Evolutionary conservation across 148 eudicot genomes (phyloP).

Genomic region (Amaranthus cruentus): DNA sequence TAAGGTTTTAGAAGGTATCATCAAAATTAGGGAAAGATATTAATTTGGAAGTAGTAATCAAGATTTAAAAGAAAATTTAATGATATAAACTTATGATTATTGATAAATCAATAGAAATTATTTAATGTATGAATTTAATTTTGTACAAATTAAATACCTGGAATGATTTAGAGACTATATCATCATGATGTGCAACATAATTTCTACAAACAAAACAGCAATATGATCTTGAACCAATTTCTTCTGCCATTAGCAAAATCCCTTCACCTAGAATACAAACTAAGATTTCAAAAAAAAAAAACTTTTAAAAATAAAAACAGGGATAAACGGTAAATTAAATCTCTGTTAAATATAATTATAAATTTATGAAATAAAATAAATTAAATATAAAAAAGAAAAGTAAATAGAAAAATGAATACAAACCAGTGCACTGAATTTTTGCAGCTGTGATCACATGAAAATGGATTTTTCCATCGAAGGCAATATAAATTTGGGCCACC

Average conservation of each 20-base stretch:
- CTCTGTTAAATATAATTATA: no score
- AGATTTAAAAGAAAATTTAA: no score
- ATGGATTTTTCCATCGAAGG: conserved; percentile 5
- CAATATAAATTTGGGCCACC: conserved; percentile 14
- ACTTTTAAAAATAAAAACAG: neutral
- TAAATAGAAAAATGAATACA: neutral
- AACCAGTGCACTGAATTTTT: conserved; percentile 6
- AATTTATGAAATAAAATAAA: neutral
- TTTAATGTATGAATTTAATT: neutral
- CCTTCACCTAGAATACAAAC: conserved; percentile 13
- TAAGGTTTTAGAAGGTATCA: no score
- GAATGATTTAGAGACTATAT: conserved; percentile 52
- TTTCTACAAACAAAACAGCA: conserved; percentile 57
- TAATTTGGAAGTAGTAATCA: no score
- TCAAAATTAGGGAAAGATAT: no score
- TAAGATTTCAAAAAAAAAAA: neutral
- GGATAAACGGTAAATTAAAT: no score
- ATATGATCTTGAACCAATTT: conserved; percentile 37
- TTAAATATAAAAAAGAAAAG: neutral
- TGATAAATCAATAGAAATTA: neutral
- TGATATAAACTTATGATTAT: no score
- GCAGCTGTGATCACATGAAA: conserved; percentile 15
- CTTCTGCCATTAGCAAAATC: conserved; percentile 25
- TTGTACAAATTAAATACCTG: conserved; percentile 33
- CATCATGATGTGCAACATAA: conserved; percentile 51